Conservation (phyloP, 2,329 filamentous ascomycete species). For the Aspergillus sp. region DNA sequence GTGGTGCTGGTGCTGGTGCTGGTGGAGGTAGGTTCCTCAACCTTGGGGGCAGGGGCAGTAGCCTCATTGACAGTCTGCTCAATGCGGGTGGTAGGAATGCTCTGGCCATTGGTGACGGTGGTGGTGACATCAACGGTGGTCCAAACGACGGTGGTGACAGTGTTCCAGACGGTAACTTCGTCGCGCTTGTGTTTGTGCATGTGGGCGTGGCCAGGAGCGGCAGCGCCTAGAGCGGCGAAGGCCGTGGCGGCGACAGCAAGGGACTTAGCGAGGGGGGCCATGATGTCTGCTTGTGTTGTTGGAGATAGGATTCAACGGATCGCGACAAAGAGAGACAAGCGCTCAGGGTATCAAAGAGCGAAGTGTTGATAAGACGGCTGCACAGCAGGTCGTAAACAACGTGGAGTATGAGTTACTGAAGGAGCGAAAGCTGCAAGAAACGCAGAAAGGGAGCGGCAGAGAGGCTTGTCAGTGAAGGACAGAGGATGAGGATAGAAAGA, state of each 20-base stretch:
- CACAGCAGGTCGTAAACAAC: slow-evolving; percentile 20
- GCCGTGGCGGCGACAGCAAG: slow-evolving; percentile 36
- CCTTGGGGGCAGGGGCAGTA: slow-evolving; percentile 17
- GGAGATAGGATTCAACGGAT: background rate
- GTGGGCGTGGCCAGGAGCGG: slow-evolving; percentile 24
- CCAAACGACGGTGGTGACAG: slow-evolving; percentile 48
- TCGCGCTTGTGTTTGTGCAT: slow-evolving; percentile 37
- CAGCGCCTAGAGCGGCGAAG: slow-evolving; percentile 31
- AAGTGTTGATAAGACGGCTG: slow-evolving; percentile 14
- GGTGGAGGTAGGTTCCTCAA: slow-evolving; percentile 4
- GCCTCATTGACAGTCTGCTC: slow-evolving; percentile 5
- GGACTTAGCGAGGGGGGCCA: slow-evolving; percentile 40
- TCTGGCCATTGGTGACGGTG: slow-evolving; percentile 44
- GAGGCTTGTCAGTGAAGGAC: slow-evolving; percentile 13
- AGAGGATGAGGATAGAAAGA: slow-evolving; percentile 6
- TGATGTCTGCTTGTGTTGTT: slow-evolving; percentile 20
- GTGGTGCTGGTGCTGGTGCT: slow-evolving; percentile 6
- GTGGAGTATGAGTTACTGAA: slow-evolving; percentile 5
- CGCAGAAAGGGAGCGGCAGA: slow-evolving; percentile 19
- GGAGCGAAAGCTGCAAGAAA: slow-evolving; percentile 10
- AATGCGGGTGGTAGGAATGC: slow-evolving; percentile 15
- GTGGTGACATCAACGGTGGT: slow-evolving; percentile 51
- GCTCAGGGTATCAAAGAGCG: slow-evolving; percentile 12
- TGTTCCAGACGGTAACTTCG: slow-evolving; percentile 47
- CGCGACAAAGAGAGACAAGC: slow-evolving; percentile 9